Evolutionary conservation across 305 asterid species (phyloP).

Genomic region (Fraxinus ornus): DNA sequence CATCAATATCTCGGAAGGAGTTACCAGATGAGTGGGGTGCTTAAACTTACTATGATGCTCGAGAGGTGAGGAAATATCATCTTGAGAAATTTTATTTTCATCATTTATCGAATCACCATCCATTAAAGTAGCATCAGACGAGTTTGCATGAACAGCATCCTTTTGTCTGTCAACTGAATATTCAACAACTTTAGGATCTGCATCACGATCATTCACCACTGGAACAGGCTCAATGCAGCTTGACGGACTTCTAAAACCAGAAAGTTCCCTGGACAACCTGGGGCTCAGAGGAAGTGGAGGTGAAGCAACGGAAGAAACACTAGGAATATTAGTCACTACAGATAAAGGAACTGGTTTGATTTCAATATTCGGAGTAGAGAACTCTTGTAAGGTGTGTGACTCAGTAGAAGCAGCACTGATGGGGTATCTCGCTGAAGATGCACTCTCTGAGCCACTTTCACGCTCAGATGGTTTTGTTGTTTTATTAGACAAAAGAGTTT

Average conservation of each 20-base stretch:
- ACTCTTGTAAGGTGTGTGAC: slow-evolving; percentile 43
- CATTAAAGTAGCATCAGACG: slow-evolving; percentile 57
- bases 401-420: slow-evolving; percentile 43
- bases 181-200: slow-evolving; percentile 52
- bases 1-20: slow-evolving; percentile 93
- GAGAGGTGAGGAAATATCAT: slow-evolving; percentile 54
- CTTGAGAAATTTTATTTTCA: slow-evolving; percentile 50
- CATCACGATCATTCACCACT: slow-evolving; percentile 39
- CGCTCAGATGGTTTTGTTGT: slow-evolving; percentile 47
- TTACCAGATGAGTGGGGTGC: slow-evolving; percentile 93
- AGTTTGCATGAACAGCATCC: slow-evolving; percentile 45
- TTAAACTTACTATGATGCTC: slow-evolving; percentile 62
- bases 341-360: slow-evolving; percentile 46
- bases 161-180: slow-evolving; percentile 69
- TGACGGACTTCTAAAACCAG: slow-evolving; percentile 64
- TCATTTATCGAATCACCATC: slow-evolving; percentile 53
- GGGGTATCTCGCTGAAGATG: slow-evolving; percentile 39
- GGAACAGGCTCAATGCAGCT: slow-evolving; percentile 57
- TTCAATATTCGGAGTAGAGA: slow-evolving; percentile 45
- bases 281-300: slow-evolving; percentile 72
- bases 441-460: slow-evolving; percentile 50
- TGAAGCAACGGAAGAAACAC: slow-evolving; percentile 52
- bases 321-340: slow-evolving; percentile 38
- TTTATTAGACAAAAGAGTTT: slow-evolving; percentile 48
- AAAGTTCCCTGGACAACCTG: slow-evolving; percentile 57